These are phyloP conservation scores for Fusarium illudens DNA, from an alignment of 2,329 filamentous ascomycete genomes.

Conservation along the genomic window DNA sequence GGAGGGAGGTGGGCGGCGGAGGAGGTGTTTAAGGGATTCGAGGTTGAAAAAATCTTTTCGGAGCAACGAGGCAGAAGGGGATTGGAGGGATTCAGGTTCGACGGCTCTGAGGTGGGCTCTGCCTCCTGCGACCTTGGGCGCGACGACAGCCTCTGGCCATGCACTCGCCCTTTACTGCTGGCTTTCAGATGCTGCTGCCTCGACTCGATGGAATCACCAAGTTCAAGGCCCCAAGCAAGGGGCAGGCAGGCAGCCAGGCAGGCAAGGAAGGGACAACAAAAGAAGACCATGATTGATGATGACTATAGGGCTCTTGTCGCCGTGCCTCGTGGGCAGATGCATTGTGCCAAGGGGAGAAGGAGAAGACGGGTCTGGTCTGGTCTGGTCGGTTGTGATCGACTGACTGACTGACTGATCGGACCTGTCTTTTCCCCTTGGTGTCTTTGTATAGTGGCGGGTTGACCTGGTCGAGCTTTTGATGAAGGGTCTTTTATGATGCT, in stretches of 20 bases:
- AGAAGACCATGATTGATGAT: slow-evolving; percentile 34
- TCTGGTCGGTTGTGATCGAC: too few relatives aligned
- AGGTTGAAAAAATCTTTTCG: slow-evolving; percentile 29
- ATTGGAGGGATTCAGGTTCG: neutral
- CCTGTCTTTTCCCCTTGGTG: slow-evolving; percentile 20
- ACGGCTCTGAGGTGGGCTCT: slow-evolving; percentile 23
- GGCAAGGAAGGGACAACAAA: slow-evolving; percentile 19
- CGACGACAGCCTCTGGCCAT: slow-evolving; percentile 33
- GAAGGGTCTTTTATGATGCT: slow-evolving; percentile 33
- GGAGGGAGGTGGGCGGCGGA: slow-evolving; percentile 11
- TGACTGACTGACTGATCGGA: too few relatives aligned
- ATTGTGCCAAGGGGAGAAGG: slow-evolving; percentile 21
- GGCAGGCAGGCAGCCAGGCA: too few relatives aligned
- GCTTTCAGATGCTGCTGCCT: slow-evolving; percentile 33
- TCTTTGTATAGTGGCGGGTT: slow-evolving; percentile 21
- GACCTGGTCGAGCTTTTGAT: slow-evolving; percentile 32
- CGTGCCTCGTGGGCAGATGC: slow-evolving; percentile 16
- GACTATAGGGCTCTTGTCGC: slow-evolving; percentile 18
- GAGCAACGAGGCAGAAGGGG: slow-evolving; percentile 29
- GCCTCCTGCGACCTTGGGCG: slow-evolving; percentile 24
- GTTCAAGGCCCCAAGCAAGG: neutral
- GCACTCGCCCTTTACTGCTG: slow-evolving; percentile 30
- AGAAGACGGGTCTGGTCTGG: slow-evolving; percentile 1
- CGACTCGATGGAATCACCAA: neutral
- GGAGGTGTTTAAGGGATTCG: slow-evolving; percentile 30